Conservation (phyloP, 1,139 yeast genomes). For the Komagataea norvegica region DNA sequence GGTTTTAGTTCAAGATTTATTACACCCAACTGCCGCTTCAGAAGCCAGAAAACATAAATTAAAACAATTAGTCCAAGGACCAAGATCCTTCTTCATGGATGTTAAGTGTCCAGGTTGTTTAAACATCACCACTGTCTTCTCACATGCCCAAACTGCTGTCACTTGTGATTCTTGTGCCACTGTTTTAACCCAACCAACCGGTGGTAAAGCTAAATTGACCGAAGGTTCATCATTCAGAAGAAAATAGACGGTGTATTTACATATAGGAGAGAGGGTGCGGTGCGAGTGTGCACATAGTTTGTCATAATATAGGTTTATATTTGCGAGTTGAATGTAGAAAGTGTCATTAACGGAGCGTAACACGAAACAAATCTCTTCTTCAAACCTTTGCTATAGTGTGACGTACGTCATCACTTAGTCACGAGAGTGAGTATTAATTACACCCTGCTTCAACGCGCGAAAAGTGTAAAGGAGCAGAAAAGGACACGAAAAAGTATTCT, state of each 20-base stretch:
- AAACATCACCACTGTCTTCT: constrained; percentile 98
- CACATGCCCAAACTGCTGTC: constrained; percentile 99
- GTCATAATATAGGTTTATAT: constrained; percentile 14
- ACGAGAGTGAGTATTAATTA: too few relatives aligned
- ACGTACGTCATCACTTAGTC: neutral
- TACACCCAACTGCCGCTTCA: constrained; percentile 95
- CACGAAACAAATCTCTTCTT: too few relatives aligned
- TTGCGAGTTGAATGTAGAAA: constrained; percentile 1
- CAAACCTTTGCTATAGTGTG: too few relatives aligned
- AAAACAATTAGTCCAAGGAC: constrained; percentile 94
- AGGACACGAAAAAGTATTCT: constrained; percentile 1
- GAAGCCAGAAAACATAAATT: constrained; percentile 97
- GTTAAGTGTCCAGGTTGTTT: constrained; percentile 99
- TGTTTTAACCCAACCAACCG: constrained; percentile 97
- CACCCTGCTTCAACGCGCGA: too few relatives aligned
- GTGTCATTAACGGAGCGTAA: too few relatives aligned
- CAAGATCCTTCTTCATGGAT: constrained; percentile 99
- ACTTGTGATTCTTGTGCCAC: constrained; percentile 98
- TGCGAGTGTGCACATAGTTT: constrained; percentile 8
- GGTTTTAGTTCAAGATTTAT: constrained; percentile 97
- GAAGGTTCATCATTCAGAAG: constrained; percentile 99
- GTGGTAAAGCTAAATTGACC: constrained; percentile 99
- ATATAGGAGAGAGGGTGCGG: constrained; percentile 8
- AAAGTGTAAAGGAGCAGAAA: neutral
- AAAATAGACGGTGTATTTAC: constrained; percentile 53